A percentile compares a stretch with the other conserved stretches of the same genome.
These are phyloP conservation scores for Jaltomata sinuosa DNA, from an alignment of 257 asterid species.

Conservation along the genomic window DNA sequence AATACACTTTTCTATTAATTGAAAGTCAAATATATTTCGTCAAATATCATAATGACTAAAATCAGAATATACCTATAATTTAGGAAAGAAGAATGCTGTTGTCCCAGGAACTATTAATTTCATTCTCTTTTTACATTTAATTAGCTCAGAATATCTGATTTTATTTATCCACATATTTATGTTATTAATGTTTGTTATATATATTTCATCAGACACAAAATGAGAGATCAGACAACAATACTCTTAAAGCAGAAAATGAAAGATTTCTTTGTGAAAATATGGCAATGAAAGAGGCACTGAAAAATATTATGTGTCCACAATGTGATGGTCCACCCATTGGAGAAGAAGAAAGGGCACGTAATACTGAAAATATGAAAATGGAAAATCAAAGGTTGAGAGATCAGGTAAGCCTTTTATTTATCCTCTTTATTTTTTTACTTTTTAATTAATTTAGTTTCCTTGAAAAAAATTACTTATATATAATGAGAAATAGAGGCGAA, in stretches of 20 bases:
- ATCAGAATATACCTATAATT: neutral
- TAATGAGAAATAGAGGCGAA: neutral
- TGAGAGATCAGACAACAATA: constrained; percentile 37
- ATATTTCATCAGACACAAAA: neutral
- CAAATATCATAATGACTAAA: neutral
- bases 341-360: constrained; percentile 26
- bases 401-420: constrained; percentile 18
- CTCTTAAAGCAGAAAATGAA: constrained; percentile 42
- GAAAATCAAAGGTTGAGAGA: constrained; percentile 42
- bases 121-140: neutral
- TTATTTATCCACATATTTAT: neutral
- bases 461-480: neutral
- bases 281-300: constrained; percentile 36
- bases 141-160: neutral
- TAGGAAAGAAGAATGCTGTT: neutral
- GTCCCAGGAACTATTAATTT: neutral
- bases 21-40: neutral
- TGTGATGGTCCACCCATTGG: constrained; percentile 28
- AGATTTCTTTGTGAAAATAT: constrained; percentile 37
- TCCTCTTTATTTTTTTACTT: neutral
- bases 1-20: neutral
- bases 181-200: neutral
- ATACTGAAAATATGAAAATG: constrained; percentile 25
- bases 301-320: constrained; percentile 20
- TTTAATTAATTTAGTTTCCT: neutral